Conservation (phyloP, 192 early-diverging fungal species). For the Phycomyces blakesleeanus region DNA sequence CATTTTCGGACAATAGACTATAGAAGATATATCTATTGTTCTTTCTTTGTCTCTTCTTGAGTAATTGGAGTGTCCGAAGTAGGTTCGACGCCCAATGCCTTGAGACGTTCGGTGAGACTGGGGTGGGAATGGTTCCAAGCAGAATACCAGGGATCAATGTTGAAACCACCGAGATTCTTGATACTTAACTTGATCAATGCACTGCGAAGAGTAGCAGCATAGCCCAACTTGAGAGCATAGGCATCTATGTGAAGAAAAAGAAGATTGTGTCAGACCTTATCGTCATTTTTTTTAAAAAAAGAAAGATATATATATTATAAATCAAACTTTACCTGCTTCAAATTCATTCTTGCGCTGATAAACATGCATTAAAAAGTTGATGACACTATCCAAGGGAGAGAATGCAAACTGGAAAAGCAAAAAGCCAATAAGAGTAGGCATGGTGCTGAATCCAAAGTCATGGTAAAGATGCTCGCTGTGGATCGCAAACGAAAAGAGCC, state of each 20-base stretch:
- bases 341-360: constrained; percentile 87
- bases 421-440: constrained; percentile 86
- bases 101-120: constrained; percentile 82
- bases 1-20: no score
- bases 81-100: constrained; percentile 44
- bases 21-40: not conserved
- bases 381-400: constrained; percentile 71
- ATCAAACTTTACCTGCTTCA: constrained; percentile 58
- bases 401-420: constrained; percentile 86
- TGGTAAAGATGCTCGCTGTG: constrained; percentile 70
- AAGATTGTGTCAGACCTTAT: not conserved
- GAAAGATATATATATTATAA: no score
- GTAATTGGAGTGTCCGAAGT: constrained; percentile 21
- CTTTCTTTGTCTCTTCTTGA: constrained; percentile 1
- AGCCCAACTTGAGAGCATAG: constrained; percentile 83
- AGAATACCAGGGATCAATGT: constrained; percentile 82
- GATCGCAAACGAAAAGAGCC: constrained; percentile 74
- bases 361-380: constrained; percentile 74
- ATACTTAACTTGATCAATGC: constrained; percentile 87
- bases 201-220: constrained; percentile 63
- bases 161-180: constrained; percentile 85
- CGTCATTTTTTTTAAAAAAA: no score
- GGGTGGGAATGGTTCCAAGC: constrained; percentile 94
- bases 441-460: constrained; percentile 80
- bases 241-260: constrained; percentile 49